These are phyloP conservation scores for Scheffersomyces titani DNA, from an alignment of 1,139 yeast genomes.

Conservation along the genomic window DNA sequence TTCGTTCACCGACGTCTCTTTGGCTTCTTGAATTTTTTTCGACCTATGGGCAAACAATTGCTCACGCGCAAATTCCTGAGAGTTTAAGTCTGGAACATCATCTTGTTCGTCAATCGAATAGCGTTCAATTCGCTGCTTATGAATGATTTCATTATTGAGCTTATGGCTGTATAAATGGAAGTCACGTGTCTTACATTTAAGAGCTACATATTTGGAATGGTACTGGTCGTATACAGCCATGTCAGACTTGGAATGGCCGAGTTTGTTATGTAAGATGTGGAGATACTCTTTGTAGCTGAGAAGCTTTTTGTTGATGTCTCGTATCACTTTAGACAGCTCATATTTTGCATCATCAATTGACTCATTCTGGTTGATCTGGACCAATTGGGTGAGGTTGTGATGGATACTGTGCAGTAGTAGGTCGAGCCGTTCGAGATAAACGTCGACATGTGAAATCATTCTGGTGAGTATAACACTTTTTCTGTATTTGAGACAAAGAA, in stretches of 20 bases:
- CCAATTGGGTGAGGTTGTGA: slow-evolving; percentile 7
- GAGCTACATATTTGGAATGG: slow-evolving; percentile 12
- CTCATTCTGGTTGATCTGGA: slow-evolving; percentile 6
- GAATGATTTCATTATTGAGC: slow-evolving; percentile 13
- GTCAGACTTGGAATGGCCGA: slow-evolving; percentile 5
- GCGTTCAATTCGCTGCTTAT: slow-evolving; percentile 16
- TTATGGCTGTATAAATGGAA: slow-evolving; percentile 16
- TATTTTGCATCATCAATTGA: slow-evolving; percentile 6
- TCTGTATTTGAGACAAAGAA: too few relatives aligned
- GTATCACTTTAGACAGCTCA: slow-evolving; percentile 9
- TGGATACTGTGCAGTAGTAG: not conserved
- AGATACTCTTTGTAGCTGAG: slow-evolving; percentile 10
- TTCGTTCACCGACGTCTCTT: slow-evolving; percentile 9
- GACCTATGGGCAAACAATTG: slow-evolving; percentile 9
- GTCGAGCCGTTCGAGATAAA: not conserved
- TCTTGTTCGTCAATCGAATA: slow-evolving; percentile 5
- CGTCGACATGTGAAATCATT: not conserved
- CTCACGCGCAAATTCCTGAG: slow-evolving; percentile 5
- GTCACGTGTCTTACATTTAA: slow-evolving; percentile 16
- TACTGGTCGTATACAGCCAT: slow-evolving; percentile 11
- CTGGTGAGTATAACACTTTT: too few relatives aligned
- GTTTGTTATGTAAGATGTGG: slow-evolving; percentile 3
- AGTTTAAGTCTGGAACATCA: not conserved
- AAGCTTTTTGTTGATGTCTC: slow-evolving; percentile 9
- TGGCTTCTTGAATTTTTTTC: slow-evolving; percentile 3